Conservation (phyloP, 2,329 filamentous ascomycete species). For the Fusarium nelsonii region DNA sequence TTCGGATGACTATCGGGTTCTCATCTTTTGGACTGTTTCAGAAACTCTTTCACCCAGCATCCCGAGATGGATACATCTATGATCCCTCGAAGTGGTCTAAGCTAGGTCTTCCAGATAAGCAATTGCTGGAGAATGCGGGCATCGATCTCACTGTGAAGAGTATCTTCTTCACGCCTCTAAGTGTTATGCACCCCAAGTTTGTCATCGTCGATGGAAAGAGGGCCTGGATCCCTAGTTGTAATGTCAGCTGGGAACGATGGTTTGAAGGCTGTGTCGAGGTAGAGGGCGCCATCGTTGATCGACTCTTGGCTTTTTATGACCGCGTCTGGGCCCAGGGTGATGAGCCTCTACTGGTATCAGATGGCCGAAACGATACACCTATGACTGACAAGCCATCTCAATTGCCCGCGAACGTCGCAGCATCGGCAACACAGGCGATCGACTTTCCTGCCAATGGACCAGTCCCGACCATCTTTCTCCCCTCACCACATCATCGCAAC, state of each 20-base stretch:
- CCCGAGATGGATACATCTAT: conserved; percentile 71
- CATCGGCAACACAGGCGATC: conserved; percentile 50
- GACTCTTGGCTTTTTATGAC: conserved; percentile 75
- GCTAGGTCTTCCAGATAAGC: conserved; percentile 72
- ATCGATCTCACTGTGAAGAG: conserved; percentile 80
- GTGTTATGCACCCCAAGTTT: conserved; percentile 91
- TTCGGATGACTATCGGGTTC: conserved; percentile 79
- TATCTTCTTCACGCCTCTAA: conserved; percentile 82
- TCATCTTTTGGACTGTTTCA: conserved; percentile 79
- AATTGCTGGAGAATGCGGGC: conserved; percentile 64
- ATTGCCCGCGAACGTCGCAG: conserved; percentile 1
- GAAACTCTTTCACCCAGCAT: conserved; percentile 80
- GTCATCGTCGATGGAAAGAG: conserved; percentile 76
- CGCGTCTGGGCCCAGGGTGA: conserved; percentile 70
- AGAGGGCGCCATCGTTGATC: conserved; percentile 69
- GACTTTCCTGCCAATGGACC: conserved; percentile 40
- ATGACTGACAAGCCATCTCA: not conserved
- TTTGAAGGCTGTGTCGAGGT: conserved; percentile 81
- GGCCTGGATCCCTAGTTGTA: conserved; percentile 82
- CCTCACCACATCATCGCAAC: conserved; percentile 79
- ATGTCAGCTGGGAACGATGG: conserved; percentile 90
- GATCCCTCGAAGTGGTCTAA: conserved; percentile 69
- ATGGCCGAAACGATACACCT: not conserved
- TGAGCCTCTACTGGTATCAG: conserved; percentile 16
- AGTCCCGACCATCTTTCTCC: conserved; percentile 73